Base-by-base conservation (phyloP, 192 early-diverging fungal species). In the Helicostylum pulchrum region DNA sequence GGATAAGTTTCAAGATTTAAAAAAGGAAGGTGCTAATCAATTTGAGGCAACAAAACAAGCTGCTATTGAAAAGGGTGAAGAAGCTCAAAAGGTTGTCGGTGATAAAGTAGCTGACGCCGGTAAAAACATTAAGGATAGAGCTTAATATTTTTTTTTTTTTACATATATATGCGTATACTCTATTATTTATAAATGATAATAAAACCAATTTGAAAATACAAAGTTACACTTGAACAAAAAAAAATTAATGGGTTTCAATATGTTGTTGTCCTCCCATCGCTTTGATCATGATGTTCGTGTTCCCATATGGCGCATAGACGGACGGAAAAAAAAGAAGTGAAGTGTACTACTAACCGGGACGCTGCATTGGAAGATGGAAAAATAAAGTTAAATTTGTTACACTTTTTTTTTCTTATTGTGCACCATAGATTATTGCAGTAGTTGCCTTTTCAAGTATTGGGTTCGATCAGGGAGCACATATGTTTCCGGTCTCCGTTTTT, bases 101-200 rank as follows among this genome's bases (percentile, higher is more conserved):
- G 34, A 43, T 7, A 62, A 62, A 19, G 48, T 62, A 17, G 47
- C 30, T 23, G 47, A 62, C 9, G 48, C 61, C 19, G 61, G 61
- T n/a, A 30, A 62, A 31, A 49, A 30, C 11, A 62, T 62, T 20
- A 48, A 62, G 32, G 61, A 62, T 21, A 48, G 30, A n/a, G 31
- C 61, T 31, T 50, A 62, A 9, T 62, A 7, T 17, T 14, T 60
- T 7, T 12, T 9, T 45, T 45, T 7, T 59, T 45, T 21, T 45
- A 26, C 15, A 45, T 42, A n/a, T 45, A 26, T 26, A 26, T 45
- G 15, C 15, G 45, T 42, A n/a, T 26, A 26, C 26, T 26, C 44
- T 26, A 26, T 26, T 26, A 26, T 26, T 26, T 60, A 19, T 60
- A 60, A 60, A 60, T 45, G 39, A 60, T 42, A 14, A 15, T 15